phyloP scores from a whole-genome alignment of 1,284 basidiomycete genomes.

The Phaffia rhodozyma region DNA sequence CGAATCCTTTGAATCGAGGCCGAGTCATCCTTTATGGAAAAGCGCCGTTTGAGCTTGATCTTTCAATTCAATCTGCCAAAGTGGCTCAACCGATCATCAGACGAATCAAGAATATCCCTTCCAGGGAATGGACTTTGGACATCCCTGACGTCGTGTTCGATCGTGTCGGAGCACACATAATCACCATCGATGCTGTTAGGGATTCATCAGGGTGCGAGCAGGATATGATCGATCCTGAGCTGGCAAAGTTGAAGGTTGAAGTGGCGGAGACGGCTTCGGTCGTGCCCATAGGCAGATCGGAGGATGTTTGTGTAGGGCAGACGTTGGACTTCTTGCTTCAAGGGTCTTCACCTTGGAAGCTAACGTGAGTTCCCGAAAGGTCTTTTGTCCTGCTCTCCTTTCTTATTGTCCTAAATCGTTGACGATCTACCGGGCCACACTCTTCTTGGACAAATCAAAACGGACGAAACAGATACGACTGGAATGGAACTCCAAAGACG shows the following conservation, averaged over 20 bases:
- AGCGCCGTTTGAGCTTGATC: constrained; percentile 61
- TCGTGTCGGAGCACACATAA: constrained; percentile 59
- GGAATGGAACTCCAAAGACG: constrained; percentile 58
- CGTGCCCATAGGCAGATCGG: constrained; percentile 57
- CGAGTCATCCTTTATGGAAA: constrained; percentile 55
- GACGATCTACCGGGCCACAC: too few relatives aligned
- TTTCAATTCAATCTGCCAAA: constrained; percentile 56
- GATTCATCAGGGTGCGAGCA: constrained; percentile 68
- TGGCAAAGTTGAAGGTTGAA: constrained; percentile 58
- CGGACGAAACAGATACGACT: constrained; percentile 46
- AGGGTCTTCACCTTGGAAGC: constrained; percentile 77
- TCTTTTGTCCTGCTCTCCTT: not conserved
- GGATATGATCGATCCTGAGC: constrained; percentile 46
- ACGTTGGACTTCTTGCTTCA: constrained; percentile 74
- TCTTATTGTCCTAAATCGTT: not conserved
- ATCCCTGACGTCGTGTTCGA: constrained; percentile 61
- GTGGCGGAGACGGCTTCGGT: constrained; percentile 86
- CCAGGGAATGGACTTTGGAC: constrained; percentile 55
- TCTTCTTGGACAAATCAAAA: too few relatives aligned
- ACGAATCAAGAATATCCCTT: constrained; percentile 46
- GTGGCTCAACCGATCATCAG: constrained; percentile 51
- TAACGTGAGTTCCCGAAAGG: constrained; percentile 45
- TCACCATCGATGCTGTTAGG: constrained; percentile 61
- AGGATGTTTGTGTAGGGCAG: constrained; percentile 80
- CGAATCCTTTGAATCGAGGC: constrained; percentile 38